Percentiles rank a stretch among this genome's conserved stretches.
Conservation (phyloP, 768 basidiomycete species). For the Rhizopogon vulgaris region DNA sequence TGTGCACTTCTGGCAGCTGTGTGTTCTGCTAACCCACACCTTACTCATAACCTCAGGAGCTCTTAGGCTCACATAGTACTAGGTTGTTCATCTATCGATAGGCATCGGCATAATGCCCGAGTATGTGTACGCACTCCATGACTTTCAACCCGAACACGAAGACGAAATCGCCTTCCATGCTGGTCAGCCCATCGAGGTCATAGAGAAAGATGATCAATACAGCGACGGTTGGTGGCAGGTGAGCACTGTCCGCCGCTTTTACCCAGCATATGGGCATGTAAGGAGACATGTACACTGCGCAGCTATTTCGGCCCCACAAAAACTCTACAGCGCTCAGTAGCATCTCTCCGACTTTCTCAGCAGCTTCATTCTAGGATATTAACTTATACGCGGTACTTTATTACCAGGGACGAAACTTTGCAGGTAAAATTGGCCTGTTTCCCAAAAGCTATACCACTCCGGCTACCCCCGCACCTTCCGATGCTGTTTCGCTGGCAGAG, state of each 20-base stretch:
- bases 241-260: constrained; percentile 6
- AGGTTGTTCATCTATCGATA: not conserved
- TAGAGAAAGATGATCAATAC: constrained; percentile 92
- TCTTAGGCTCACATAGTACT: not conserved
- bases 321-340: constrained; percentile 18
- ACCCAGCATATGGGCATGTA: constrained; percentile 6
- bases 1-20: not conserved
- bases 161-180: constrained; percentile 86
- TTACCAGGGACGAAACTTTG: constrained; percentile 70
- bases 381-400: constrained; percentile 8
- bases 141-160: constrained; percentile 86
- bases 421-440: constrained; percentile 85
- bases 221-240: constrained; percentile 97
- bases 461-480: constrained; percentile 34
- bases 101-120: constrained; percentile 48
- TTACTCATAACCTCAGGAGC: not conserved
- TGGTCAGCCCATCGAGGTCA: constrained; percentile 82
- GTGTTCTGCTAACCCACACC: not conserved
- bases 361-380: not conserved
- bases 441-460: constrained; percentile 83
- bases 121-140: constrained; percentile 84
- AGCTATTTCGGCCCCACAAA: not conserved
- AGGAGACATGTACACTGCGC: constrained; percentile 2
- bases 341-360: constrained; percentile 13
- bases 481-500: constrained; percentile 21